Evolutionary conservation across 257 asterid genomes (phyloP).

Genomic region (Jacaranda copaia): DNA sequence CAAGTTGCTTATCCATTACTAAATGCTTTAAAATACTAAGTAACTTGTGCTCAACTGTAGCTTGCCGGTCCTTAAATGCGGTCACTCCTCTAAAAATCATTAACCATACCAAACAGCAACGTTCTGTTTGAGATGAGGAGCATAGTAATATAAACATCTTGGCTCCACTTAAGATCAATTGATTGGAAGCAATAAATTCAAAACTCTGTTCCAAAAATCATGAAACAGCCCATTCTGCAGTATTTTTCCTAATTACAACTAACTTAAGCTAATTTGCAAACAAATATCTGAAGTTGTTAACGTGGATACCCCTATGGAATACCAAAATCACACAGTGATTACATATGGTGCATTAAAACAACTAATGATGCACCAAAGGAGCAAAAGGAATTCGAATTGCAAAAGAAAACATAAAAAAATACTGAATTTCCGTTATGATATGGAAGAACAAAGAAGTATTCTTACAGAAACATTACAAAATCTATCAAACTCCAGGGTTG

Average conservation of each 20-base stretch:
- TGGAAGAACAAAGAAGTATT: constrained; percentile 37
- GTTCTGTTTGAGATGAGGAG: too few relatives aligned
- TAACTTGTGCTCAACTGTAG: too few relatives aligned
- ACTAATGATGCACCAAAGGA: constrained; percentile 32
- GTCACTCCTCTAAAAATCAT: too few relatives aligned
- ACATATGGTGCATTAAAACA: constrained; percentile 3
- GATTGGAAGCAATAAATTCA: background rate
- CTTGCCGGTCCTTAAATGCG: too few relatives aligned
- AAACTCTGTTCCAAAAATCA: constrained; percentile 1
- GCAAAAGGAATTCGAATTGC: background rate
- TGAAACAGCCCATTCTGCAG: background rate
- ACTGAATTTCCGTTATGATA: constrained; percentile 15
- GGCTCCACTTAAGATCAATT: background rate
- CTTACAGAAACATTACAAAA: constrained; percentile 72
- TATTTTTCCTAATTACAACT: background rate
- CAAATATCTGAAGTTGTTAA: background rate
- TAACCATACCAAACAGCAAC: too few relatives aligned
- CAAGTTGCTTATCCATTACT: too few relatives aligned
- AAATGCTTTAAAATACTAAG: too few relatives aligned
- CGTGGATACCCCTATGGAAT: background rate
- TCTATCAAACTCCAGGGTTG: constrained; percentile 95
- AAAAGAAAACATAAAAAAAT: background rate
- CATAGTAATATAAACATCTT: background rate
- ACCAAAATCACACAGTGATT: background rate
- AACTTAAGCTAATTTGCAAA: constrained; percentile 2